These are phyloP conservation scores for Talaromyces sp. DNA, from an alignment of 2,329 filamentous ascomycete genomes.

Conservation along the genomic window DNA sequence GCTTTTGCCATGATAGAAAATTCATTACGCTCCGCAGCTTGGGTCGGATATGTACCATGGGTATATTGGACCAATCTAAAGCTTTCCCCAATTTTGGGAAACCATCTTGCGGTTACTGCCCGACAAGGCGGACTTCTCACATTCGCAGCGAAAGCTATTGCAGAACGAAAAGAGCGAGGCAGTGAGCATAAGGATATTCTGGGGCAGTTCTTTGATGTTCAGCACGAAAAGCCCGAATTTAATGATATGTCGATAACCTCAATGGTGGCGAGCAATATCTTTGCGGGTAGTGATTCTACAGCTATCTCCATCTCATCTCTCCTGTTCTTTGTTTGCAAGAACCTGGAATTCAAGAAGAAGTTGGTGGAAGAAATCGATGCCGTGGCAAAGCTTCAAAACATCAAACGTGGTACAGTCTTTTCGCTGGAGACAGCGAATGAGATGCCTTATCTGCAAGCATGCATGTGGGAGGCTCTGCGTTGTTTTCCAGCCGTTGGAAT, in stretches of 20 bases:
- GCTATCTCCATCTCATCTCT: conserved; percentile 32
- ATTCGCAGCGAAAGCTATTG: conserved; percentile 7
- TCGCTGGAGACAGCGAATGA: conserved; percentile 23
- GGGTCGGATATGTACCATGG: conserved; percentile 34
- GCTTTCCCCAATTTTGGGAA: conserved; percentile 31
- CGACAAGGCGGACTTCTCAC: conserved; percentile 27
- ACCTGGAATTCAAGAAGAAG: conserved; percentile 21
- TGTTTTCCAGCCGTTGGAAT: conserved; percentile 15
- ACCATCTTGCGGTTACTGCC: conserved; percentile 26
- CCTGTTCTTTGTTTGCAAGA: conserved; percentile 33
- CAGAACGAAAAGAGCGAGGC: conserved; percentile 24
- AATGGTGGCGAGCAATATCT: conserved; percentile 34
- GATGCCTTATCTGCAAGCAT: conserved; percentile 26
- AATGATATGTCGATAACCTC: conserved; percentile 29
- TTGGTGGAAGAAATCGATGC: conserved; percentile 31
- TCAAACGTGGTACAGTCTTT: conserved; percentile 16
- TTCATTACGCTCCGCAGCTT: conserved; percentile 26
- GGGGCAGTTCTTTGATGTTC: conserved; percentile 28
- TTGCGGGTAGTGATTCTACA: conserved; percentile 41
- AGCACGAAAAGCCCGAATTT: conserved; percentile 31
- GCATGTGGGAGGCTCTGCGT: conserved; percentile 14
- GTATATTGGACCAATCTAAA: conserved; percentile 30
- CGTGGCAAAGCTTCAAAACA: conserved; percentile 14
- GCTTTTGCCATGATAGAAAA: conserved; percentile 27
- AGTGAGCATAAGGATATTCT: conserved; percentile 33